Evolutionary conservation across 2,329 filamentous ascomycete species (phyloP).

Genomic region (Teratosphaeriaceae sp.): DNA sequence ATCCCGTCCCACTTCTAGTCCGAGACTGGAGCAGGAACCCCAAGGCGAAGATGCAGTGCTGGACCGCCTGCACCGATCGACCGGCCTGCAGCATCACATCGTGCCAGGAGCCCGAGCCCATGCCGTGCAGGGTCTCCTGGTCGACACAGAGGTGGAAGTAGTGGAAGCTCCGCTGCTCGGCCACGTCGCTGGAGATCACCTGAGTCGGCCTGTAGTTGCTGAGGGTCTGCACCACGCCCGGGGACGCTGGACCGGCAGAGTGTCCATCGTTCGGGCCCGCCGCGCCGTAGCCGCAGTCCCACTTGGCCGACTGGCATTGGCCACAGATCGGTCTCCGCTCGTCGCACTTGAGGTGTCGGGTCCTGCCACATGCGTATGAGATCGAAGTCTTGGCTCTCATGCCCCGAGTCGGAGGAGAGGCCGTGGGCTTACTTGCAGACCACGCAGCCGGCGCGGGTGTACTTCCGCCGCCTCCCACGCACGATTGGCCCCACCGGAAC

Average conservation of each 20-base stretch:
- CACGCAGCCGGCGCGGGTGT: background rate
- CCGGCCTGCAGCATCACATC: background rate
- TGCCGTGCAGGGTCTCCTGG: background rate
- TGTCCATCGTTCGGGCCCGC: background rate
- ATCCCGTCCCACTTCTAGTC: background rate
- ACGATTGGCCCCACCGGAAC: too few species aligned
- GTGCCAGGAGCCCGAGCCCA: background rate
- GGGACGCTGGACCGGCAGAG: background rate
- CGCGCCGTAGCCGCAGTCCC: background rate
- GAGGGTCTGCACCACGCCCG: background rate
- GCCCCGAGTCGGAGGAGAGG: too few species aligned
- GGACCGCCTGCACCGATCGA: background rate
- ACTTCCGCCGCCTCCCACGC: background rate
- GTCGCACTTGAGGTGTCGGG: slow-evolving; percentile 2
- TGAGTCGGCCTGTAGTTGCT: background rate
- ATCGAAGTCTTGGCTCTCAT: too few species aligned
- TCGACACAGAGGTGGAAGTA: background rate
- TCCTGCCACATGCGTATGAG: background rate
- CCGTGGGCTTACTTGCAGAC: slow-evolving; percentile 1
- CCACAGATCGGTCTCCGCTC: background rate
- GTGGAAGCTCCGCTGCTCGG: slow-evolving; percentile 1
- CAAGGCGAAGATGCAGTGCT: background rate
- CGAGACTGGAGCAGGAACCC: background rate
- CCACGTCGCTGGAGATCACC: background rate
- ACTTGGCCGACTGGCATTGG: background rate